Base-by-base conservation (phyloP, 2,329 filamentous ascomycete genomes). In the Microcyclosporella mali region DNA sequence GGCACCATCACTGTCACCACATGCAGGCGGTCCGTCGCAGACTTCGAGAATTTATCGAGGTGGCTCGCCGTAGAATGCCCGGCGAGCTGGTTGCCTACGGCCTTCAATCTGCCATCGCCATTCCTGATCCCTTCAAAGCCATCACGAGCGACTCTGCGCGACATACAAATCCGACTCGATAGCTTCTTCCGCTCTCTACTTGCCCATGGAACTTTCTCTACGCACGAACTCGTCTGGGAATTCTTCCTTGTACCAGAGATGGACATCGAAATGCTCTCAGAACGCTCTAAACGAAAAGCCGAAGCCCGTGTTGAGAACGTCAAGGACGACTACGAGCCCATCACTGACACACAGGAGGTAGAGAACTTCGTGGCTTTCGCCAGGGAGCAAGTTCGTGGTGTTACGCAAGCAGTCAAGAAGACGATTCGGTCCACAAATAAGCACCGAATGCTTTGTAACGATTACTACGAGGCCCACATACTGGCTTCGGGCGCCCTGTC, bases 151-250 rank as follows among this genome's bases (percentile, higher is more conserved):
- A 78, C 95, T 3, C 70, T 98, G 30, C 84, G 88, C 50, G 88
- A 97, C 56, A 84, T 89, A 39, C 94, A 98, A 62, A 70, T 88
- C 33, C 81, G 84, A 12, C 79, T 95, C 15, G 88, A 98, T 65
- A 84, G 81, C 54, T 95, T 97, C 57, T 70, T 98, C 55, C 87
- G 86, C 52, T 87, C 88, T 14, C 75, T 98, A 50, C 74, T 98
- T 18, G 75, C 79, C 7, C 92, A 98, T 59, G 85, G 90, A 3
- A 97, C 92, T 0, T 95, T 98, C 61, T 79, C 88, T 0, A 95
- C 87, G 0, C 94, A 98, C 60, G 92, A 98, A 68, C 88, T 97
- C 77, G 75, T 98, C 2, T 98, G 92, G 94, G 92, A 98, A 58
- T 98, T 98, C 68, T 95, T 98, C 66, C 75, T 98, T 1, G 89